Conservation (phyloP, 176 grass and related monocot species). For the Puccinellia tenuiflora region DNA sequence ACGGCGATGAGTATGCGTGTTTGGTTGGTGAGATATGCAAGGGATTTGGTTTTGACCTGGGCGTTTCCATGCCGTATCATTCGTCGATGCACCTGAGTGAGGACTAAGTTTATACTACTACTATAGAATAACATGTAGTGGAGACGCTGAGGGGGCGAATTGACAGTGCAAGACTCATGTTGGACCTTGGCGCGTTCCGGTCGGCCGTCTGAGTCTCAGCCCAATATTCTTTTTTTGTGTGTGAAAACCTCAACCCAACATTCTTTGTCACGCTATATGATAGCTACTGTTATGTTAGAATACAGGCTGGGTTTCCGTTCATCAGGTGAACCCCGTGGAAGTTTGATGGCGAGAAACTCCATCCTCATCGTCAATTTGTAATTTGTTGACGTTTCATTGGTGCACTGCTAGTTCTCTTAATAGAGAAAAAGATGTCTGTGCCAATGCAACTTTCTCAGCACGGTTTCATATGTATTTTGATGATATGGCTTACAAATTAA, state of each 20-base stretch:
- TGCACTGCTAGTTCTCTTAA: not conserved
- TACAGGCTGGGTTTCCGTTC: not conserved
- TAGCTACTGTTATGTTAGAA: conserved; percentile 15
- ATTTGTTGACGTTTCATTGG: conserved; percentile 16
- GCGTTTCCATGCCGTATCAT: conserved; percentile 16
- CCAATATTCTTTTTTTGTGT: conserved; percentile 10
- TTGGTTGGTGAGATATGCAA: conserved; percentile 43
- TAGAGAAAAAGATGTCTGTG: too few relatives aligned
- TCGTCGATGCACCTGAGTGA: conserved; percentile 1
- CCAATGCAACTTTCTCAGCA: too few relatives aligned
- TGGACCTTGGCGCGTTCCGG: not conserved
- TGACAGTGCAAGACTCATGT: conserved; percentile 32
- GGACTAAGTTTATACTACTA: not conserved
- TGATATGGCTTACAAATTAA: too few relatives aligned
- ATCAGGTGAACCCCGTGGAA: not conserved
- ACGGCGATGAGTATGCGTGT: conserved; percentile 6
- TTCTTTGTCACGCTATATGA: not conserved
- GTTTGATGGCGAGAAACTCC: not conserved
- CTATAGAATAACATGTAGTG: conserved; percentile 27
- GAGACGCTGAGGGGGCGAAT: conserved; percentile 26
- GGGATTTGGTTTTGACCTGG: conserved; percentile 47
- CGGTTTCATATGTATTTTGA: too few relatives aligned
- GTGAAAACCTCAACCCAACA: too few relatives aligned
- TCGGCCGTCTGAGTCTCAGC: not conserved
- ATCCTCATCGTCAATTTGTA: not conserved